Evolutionary conservation across 495 filamentous ascomycete genomes (phyloP), one percentile per base, ranked within the genome.

Genomic region (Entonaema liquescens): DNA sequence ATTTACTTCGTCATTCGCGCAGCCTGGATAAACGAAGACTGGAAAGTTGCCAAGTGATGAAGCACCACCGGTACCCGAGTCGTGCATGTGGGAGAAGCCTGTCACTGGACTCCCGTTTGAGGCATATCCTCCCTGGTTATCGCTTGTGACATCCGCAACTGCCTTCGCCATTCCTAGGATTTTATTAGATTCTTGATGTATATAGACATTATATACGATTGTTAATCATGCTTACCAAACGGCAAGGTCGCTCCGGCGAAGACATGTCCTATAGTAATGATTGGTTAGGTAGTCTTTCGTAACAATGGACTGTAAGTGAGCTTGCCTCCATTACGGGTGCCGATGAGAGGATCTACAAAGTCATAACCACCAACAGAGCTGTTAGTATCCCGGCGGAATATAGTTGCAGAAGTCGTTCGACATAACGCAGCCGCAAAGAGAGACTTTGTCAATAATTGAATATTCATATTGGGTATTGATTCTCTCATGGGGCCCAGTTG

Each of bases 121-220:
- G 7, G 90, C 85, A 68, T 90, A 92, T 1, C 90, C 90, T 7
- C 86, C 90, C 75, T 90, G 87, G 52, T 90, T 90, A 60, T 92
- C 87, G 6, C 82, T 81, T 21, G 79, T 75, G 2, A 86, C 86
- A 71, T 92, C 90, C 50, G 90, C 85, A 1, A 90, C 88, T 0
- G 90, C 89, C 74, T 92, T 92, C 52, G 88, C 90, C 88, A 92
- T 90, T 54, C 89, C 71, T 82, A 54, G 5, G 5, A 25, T 17
- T 7, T 21, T 15, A 67, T 76, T 49, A 77, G 74, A n/a, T 54
- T 13, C 25, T 54, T 59, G 42, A 1, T 47, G 5, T 47, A 12
- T 11, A 47, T 47, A 47, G 42, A 23, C 25, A 49, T 29, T 28
- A n/a, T n/a, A n/a, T n/a, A 38, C 36, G 28, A 13, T 38, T 25